Conservation (phyloP, 768 basidiomycete species). For the Naganishia onofrii region DNA sequence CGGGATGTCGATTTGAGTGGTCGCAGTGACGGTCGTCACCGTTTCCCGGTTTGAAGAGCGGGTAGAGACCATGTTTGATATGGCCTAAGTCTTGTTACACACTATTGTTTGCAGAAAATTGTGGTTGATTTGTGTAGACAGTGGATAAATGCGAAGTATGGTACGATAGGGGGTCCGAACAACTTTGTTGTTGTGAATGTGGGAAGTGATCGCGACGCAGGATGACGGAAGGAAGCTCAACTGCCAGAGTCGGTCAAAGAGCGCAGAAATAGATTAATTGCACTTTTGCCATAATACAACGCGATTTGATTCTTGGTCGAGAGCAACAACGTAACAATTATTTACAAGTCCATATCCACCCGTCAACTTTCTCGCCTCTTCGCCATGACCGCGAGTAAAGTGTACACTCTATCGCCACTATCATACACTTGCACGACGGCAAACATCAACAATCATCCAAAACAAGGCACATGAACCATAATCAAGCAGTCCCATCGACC, state of each 20-base stretch:
- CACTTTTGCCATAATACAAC: slow-evolving; percentile 12
- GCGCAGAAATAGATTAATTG: too few species aligned
- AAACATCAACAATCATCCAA: background rate
- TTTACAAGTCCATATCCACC: too few species aligned
- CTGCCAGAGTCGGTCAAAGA: too few species aligned
- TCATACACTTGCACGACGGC: too few species aligned
- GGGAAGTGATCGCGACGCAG: background rate
- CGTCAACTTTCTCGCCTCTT: too few species aligned
- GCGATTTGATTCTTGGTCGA: background rate
- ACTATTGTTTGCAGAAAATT: too few species aligned
- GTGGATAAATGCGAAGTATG: background rate
- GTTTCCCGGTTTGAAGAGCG: slow-evolving; percentile 19
- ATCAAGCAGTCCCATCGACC: slow-evolving; percentile 9
- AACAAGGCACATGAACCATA: too few species aligned
- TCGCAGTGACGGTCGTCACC: slow-evolving; percentile 46
- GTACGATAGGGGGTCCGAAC: slow-evolving; percentile 6
- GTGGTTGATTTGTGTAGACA: background rate
- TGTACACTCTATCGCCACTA: background rate
- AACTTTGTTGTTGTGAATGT: slow-evolving; percentile 18
- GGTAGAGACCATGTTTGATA: slow-evolving; percentile 11
- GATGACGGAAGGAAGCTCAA: too few species aligned
- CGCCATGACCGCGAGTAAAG: background rate
- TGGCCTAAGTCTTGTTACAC: background rate
- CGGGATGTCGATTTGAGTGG: slow-evolving; percentile 44
- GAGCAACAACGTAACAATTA: too few species aligned